Percentiles rank a stretch among this genome's conserved stretches.
phyloP scores from a whole-genome alignment of 768 basidiomycete genomes.

The Jaapia argillacea region DNA sequence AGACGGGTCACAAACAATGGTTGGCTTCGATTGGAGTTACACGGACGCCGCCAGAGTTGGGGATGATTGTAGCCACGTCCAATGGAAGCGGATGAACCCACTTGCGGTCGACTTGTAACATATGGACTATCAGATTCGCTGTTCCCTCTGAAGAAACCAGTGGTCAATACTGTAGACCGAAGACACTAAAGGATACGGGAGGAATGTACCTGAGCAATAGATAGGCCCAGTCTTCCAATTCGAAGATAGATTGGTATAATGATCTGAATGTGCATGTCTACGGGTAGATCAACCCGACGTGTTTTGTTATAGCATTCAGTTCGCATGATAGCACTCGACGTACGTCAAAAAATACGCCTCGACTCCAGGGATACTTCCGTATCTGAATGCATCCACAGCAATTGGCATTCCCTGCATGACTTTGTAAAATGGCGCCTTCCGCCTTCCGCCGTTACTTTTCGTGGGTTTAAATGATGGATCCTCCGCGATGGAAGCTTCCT shows the following conservation, averaged over 20 bases:
- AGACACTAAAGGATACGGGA: slow-evolving; percentile 2
- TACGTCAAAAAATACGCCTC: slow-evolving; percentile 91
- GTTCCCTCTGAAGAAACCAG: slow-evolving; percentile 67
- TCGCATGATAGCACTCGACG: slow-evolving; percentile 16
- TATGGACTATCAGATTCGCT: slow-evolving; percentile 84
- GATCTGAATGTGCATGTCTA: slow-evolving; percentile 95
- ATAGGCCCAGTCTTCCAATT: slow-evolving; percentile 89
- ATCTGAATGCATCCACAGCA: slow-evolving; percentile 95
- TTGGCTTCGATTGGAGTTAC: slow-evolving; percentile 98
- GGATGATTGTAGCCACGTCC: slow-evolving; percentile 64
- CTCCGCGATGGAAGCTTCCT: slow-evolving; percentile 55
- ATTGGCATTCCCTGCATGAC: slow-evolving; percentile 94
- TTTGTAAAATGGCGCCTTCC: slow-evolving; percentile 93
- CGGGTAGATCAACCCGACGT: too few species aligned
- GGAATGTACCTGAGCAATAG: slow-evolving; percentile 78
- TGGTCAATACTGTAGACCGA: too few species aligned
- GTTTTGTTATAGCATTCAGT: neutral
- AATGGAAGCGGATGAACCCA: slow-evolving; percentile 87
- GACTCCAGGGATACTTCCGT: slow-evolving; percentile 83
- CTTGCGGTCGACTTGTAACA: slow-evolving; percentile 79
- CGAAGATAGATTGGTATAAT: slow-evolving; percentile 86
- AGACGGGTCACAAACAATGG: slow-evolving; percentile 47
- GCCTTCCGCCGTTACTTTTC: slow-evolving; percentile 40
- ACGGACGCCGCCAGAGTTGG: slow-evolving; percentile 73
- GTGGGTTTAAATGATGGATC: slow-evolving; percentile 34